Base-by-base conservation (phyloP, 305 asterid genomes). In the Euphrasia arctica region DNA sequence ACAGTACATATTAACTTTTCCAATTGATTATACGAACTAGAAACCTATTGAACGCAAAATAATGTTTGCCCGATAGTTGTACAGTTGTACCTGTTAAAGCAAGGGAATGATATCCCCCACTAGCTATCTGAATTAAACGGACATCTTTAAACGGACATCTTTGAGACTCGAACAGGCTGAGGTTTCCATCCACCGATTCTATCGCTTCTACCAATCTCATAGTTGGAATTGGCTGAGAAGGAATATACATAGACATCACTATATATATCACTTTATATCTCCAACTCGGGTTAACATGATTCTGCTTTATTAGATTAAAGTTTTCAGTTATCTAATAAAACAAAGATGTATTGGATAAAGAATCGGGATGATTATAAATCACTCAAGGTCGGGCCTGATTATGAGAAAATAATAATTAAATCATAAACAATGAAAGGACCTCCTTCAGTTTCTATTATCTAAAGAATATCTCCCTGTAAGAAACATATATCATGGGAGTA, bases 61-160 rank as follows among this genome's bases (percentile, higher is more conserved):
- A 65, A 60, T 66, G 60, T 27, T 65, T 13, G 6, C 48, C n/a
- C n/a, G 32, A 54, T 48, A n/a, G n/a, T n/a, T n/a, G n/a, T n/a
- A n/a, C n/a, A 39, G 45, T 12, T 62, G 5, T 74, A 89, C 98
- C 97, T 60, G 97, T 89, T 81, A 92, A 80, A 66, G 97, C 98
- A 76, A 92, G 95, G 74, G 97, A 87, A 79, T 89, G 97, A 75
- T 89, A 92, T 75, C 98, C 98, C 66, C 98, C 98, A 77, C 91
- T 77, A 63, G 98, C 96, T 70, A 92, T 78, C 76, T 92, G 98
- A 77, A 75, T 51, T 69, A 92, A 41, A 50, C 76, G n/a, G n/a
- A n/a, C n/a, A n/a, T n/a, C n/a, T n/a, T n/a, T n/a, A n/a, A n/a
- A n/a, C n/a, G 77, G 54, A 84, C 90, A 74, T 88, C 95, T 81